A percentile compares a stretch with the other conserved stretches of the same genome.
These are phyloP conservation scores for Benincasa hispida DNA, from an alignment of 306 rosid species.

Conservation along the genomic window DNA sequence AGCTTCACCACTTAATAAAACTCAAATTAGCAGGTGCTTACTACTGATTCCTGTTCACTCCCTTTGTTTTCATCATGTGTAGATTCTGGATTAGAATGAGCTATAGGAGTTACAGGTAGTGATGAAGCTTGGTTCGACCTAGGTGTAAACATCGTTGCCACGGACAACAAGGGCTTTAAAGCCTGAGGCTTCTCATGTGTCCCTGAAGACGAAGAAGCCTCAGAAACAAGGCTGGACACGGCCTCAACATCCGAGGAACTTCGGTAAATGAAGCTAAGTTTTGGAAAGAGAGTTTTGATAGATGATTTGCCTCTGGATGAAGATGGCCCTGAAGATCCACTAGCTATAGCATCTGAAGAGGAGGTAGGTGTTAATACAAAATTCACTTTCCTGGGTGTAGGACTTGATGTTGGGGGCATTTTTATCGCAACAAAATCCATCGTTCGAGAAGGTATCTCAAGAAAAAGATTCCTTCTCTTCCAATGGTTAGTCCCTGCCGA, in stretches of 20 bases:
- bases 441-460: slow-evolving; percentile 57
- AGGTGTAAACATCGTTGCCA: slow-evolving; percentile 56
- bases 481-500: slow-evolving; percentile 14
- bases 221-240: slow-evolving; percentile 25
- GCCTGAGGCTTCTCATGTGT: slow-evolving; percentile 45
- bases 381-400: slow-evolving; percentile 67
- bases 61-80: slow-evolving; percentile 39
- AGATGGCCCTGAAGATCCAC: slow-evolving; percentile 39
- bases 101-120: slow-evolving; percentile 70
- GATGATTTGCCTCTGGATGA: slow-evolving; percentile 55
- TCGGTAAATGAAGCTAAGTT: slow-evolving; percentile 52
- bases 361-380: slow-evolving; percentile 53
- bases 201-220: slow-evolving; percentile 35
- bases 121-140: slow-evolving; percentile 75
- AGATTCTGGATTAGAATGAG: slow-evolving; percentile 36
- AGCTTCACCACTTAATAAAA: neutral
- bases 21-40: slow-evolving; percentile 22
- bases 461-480: slow-evolving; percentile 47
- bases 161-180: slow-evolving; percentile 65
- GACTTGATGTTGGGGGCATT: slow-evolving; percentile 69
- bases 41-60: slow-evolving; percentile 34
- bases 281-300: slow-evolving; percentile 52
- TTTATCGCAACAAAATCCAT: slow-evolving; percentile 48
- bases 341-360: slow-evolving; percentile 36
- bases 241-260: slow-evolving; percentile 55